A percentile compares a stretch with the other conserved stretches of the same genome.
Evolutionary conservation across 495 filamentous ascomycete genomes (phyloP).

Genomic region (Tuber borchii): DNA sequence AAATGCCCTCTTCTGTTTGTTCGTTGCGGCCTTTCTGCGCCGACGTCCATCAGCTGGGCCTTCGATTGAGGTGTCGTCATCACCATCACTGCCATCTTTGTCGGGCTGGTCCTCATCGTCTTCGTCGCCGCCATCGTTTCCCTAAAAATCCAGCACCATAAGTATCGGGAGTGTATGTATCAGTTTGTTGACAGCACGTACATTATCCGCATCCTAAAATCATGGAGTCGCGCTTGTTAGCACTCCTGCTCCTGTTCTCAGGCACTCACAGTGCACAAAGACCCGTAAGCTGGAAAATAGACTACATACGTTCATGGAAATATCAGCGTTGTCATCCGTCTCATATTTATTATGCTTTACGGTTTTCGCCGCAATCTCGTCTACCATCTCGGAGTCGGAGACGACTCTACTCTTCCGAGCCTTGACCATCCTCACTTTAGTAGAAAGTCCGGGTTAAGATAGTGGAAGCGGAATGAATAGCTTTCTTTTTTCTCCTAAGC

Average conservation of each 20-base stretch:
- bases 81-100: slow-evolving; percentile 33
- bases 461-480: not conserved
- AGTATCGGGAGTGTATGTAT: slow-evolving; percentile 11
- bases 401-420: slow-evolving; percentile 35
- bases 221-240: slow-evolving; percentile 30
- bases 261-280: not conserved
- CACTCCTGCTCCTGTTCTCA: slow-evolving; percentile 13
- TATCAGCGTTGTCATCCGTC: slow-evolving; percentile 35
- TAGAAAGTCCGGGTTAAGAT: slow-evolving; percentile 8
- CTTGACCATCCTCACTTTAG: slow-evolving; percentile 28
- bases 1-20: slow-evolving; percentile 80
- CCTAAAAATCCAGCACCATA: slow-evolving; percentile 17
- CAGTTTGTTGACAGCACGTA: slow-evolving; percentile 19
- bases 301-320: slow-evolving; percentile 40
- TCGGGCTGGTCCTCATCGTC: slow-evolving; percentile 24
- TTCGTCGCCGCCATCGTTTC: slow-evolving; percentile 19
- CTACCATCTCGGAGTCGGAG: slow-evolving; percentile 41
- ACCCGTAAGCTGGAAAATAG: slow-evolving; percentile 14
- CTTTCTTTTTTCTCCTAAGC: not conserved
- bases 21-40: slow-evolving; percentile 73
- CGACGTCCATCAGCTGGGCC: slow-evolving; percentile 66
- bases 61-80: slow-evolving; percentile 36
- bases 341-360: slow-evolving; percentile 29
- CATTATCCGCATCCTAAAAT: slow-evolving; percentile 41
- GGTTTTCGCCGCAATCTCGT: slow-evolving; percentile 28